These are phyloP conservation scores for Curvularia sp. DNA, from an alignment of 2,329 filamentous ascomycete genomes.

Conservation along the genomic window DNA sequence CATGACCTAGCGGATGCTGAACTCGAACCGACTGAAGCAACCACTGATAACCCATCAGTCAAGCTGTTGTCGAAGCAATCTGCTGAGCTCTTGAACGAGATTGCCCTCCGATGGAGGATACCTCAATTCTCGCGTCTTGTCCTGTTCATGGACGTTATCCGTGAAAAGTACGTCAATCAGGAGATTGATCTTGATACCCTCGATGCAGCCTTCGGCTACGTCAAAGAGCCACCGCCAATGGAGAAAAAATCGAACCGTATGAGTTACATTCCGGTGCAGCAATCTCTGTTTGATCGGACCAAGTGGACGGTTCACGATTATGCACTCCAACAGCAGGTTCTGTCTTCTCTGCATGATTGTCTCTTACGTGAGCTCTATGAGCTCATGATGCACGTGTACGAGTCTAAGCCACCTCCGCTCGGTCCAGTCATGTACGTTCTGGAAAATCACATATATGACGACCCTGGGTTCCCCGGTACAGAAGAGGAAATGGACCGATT, in stretches of 20 bases:
- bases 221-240: constrained; percentile 75
- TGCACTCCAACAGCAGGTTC: constrained; percentile 72
- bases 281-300: constrained; percentile 56
- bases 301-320: constrained; percentile 61
- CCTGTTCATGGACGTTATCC: constrained; percentile 81
- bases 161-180: constrained; percentile 83
- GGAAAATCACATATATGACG: constrained; percentile 80
- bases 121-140: constrained; percentile 82
- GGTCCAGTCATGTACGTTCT: constrained; percentile 81
- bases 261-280: constrained; percentile 49
- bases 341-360: constrained; percentile 79
- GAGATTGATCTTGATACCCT: constrained; percentile 82
- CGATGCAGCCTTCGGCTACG: constrained; percentile 80
- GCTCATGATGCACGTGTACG: constrained; percentile 86
- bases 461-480: constrained; percentile 76
- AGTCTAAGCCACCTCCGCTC: constrained; percentile 82
- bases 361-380: constrained; percentile 87
- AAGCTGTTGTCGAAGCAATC: constrained; percentile 76
- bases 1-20: constrained; percentile 66
- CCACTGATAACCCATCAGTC: constrained; percentile 57
- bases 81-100: constrained; percentile 81
- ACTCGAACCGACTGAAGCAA: constrained; percentile 58
- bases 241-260: constrained; percentile 67
- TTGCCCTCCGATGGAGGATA: constrained; percentile 87
- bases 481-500: constrained; percentile 76